Conservation (phyloP, 2,329 filamentous ascomycete genomes). For the Ophiostoma pallidulum region DNA sequence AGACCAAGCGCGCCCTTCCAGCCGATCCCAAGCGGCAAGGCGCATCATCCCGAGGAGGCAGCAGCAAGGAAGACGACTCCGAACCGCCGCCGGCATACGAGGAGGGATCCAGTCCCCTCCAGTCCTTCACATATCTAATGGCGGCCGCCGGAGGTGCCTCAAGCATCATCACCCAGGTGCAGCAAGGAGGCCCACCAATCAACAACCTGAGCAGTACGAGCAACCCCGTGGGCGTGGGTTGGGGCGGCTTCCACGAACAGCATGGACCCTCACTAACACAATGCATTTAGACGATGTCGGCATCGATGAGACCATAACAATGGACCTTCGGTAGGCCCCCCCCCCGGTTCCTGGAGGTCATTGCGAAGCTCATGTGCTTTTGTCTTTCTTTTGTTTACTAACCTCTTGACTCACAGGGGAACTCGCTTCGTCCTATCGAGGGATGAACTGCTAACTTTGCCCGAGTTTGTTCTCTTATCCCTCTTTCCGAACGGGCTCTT, state of each 20-base stretch:
- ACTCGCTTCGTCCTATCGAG: conserved; percentile 88
- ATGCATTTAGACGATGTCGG: conserved; percentile 51
- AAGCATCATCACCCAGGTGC: conserved; percentile 99
- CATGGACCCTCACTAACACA: background rate
- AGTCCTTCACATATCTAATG: conserved; percentile 94
- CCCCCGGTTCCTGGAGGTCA: no score
- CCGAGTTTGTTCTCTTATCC: conserved; percentile 95
- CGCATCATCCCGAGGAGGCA: conserved; percentile 40
- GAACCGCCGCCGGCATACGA: conserved; percentile 95
- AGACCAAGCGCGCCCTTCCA: conserved; percentile 80
- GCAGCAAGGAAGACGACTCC: conserved; percentile 62
- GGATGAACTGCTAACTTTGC: conserved; percentile 88
- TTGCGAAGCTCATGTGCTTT: no score
- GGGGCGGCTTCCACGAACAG: no score
- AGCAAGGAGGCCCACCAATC: conserved; percentile 82
- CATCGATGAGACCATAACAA: conserved; percentile 86
- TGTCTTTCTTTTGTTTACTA: background rate
- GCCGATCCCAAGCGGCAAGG: conserved; percentile 64
- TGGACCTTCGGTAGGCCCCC: conserved; percentile 81
- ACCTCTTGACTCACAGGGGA: conserved; percentile 47
- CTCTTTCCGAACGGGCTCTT: conserved; percentile 97
- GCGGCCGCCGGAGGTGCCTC: conserved; percentile 91
- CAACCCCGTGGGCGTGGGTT: no score
- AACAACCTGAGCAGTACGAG: conserved; percentile 77
- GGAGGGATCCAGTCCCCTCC: conserved; percentile 85